Base-by-base conservation (phyloP, 352 stramenopile species). In the Pythium aristosporum region DNA sequence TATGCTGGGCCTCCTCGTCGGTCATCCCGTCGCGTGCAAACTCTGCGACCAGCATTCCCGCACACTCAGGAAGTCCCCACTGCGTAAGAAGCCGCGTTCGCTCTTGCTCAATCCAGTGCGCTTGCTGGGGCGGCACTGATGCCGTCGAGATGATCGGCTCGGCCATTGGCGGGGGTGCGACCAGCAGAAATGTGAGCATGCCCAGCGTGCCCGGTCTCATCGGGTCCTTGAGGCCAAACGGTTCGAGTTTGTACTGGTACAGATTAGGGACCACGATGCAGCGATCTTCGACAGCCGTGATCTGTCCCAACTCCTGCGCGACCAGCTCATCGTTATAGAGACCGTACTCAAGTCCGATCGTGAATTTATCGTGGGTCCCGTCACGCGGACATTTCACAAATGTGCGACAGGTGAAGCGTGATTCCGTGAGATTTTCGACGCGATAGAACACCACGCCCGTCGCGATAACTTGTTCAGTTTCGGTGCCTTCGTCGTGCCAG, bases 391-490 rank as follows among this genome's bases (percentile, higher is more conserved):
- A 21, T 0, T 51, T 13, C 5, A 67, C 51, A 43, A 41, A 41
- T 2, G 23, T 39, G 2, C 65, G 68, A 42, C 76, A 72, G 25
- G 47, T 39, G 8, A 79, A 43, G 0, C 25, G 41, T 3, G 69
- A 58, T 23, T 68, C 48, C 1, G 64, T 68, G 30, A 79, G 60
- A 37, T 76, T 76, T n/a, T 73, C 58, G 36, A 48, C 48, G 6
- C 30, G 30, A 30, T 69, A 79, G 53, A 67, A 74, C 12, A 69
- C 67, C 3, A 75, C 32, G 1, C 65, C 72, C n/a, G 68, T 76
- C 5, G 65, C 69, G 12, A 75, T 51, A 47, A 79, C 73, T 1
- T 37, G n/a, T 30, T 79, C 72, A 10, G 44, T 12, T 15, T 60
- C 51, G 1, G 64, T 73, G 34, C 69, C 72, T 53, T 76, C 66